phyloP scores from a whole-genome alignment of 2,329 filamentous ascomycete genomes.

The Cladosporium sp. region DNA sequence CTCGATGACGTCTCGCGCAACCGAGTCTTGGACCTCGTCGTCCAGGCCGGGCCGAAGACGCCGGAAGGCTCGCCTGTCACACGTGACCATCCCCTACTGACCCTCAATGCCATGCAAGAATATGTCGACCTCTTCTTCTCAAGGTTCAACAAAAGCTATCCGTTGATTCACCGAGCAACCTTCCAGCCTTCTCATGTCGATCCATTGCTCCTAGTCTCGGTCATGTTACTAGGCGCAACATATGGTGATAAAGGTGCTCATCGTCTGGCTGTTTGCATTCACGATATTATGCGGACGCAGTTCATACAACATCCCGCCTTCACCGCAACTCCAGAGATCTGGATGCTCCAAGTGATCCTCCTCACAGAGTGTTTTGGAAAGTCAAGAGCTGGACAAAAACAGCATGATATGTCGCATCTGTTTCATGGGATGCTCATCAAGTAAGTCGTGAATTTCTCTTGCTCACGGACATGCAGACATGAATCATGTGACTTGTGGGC shows the following conservation, averaged over 20 bases:
- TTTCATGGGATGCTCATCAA: slow-evolving; percentile 56
- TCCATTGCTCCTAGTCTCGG: slow-evolving; percentile 50
- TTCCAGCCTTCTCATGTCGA: slow-evolving; percentile 51
- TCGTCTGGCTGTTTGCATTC: slow-evolving; percentile 58
- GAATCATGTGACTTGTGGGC: no score
- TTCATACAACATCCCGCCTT: slow-evolving; percentile 58
- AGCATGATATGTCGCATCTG: slow-evolving; percentile 60
- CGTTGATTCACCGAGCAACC: slow-evolving; percentile 55
- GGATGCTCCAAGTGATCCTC: slow-evolving; percentile 59
- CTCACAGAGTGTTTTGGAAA: slow-evolving; percentile 64
- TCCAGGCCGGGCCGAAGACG: slow-evolving; percentile 45
- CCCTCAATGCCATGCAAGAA: slow-evolving; percentile 48
- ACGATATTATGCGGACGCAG: slow-evolving; percentile 56
- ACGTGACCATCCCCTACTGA: slow-evolving; percentile 50
- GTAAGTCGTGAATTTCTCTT: not conserved
- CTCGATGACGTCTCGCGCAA: slow-evolving; percentile 42
- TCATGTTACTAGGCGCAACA: slow-evolving; percentile 59
- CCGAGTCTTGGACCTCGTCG: slow-evolving; percentile 48
- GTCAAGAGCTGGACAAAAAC: slow-evolving; percentile 57
- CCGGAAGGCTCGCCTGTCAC: slow-evolving; percentile 46
- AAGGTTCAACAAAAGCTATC: slow-evolving; percentile 58
- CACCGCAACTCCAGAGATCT: slow-evolving; percentile 55
- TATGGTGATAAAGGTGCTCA: slow-evolving; percentile 58
- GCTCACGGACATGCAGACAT: no score
- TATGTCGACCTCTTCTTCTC: slow-evolving; percentile 59